phyloP scores from a whole-genome alignment of 1,284 basidiomycete species.

The Trichosporon sp. region DNA sequence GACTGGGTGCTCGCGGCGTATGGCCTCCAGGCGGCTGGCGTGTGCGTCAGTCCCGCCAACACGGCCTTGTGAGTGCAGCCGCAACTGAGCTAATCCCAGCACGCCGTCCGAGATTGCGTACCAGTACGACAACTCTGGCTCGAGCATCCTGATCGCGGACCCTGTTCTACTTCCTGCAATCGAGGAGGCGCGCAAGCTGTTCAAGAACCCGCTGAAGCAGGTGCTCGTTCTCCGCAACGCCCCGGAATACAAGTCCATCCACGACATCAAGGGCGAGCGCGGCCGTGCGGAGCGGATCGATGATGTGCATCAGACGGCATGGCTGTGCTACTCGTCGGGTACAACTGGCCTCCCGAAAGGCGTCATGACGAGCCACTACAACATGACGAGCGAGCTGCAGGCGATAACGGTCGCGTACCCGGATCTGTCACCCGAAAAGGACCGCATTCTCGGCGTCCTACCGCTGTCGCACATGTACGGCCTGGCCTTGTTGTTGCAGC shows the following conservation, averaged over 20 bases:
- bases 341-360: constrained; percentile 59
- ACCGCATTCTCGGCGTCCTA: constrained; percentile 26
- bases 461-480: constrained; percentile 34
- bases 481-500: constrained; percentile 60
- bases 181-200: constrained; percentile 31
- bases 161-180: constrained; percentile 60
- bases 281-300: constrained; percentile 22
- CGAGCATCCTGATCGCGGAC: constrained; percentile 63
- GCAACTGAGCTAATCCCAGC: constrained; percentile 31
- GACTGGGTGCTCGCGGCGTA: constrained; percentile 66
- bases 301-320: constrained; percentile 18
- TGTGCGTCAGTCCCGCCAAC: constrained; percentile 48
- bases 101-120: constrained; percentile 52
- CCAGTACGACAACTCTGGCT: constrained; percentile 61
- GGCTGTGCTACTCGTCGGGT: constrained; percentile 68
- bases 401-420: constrained; percentile 23
- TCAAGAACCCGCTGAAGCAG: constrained; percentile 24
- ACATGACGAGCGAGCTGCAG: constrained; percentile 59
- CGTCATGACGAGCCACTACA: constrained; percentile 66
- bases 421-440: constrained; percentile 16
- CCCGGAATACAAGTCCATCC: constrained; percentile 26
- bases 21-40: constrained; percentile 58
- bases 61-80: constrained; percentile 43
- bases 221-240: constrained; percentile 33
- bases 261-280: constrained; percentile 19